Evolutionary conservation across 768 basidiomycete species (phyloP), one percentile per base, ranked within the genome.

Genomic region (Boletus barrowsii): DNA sequence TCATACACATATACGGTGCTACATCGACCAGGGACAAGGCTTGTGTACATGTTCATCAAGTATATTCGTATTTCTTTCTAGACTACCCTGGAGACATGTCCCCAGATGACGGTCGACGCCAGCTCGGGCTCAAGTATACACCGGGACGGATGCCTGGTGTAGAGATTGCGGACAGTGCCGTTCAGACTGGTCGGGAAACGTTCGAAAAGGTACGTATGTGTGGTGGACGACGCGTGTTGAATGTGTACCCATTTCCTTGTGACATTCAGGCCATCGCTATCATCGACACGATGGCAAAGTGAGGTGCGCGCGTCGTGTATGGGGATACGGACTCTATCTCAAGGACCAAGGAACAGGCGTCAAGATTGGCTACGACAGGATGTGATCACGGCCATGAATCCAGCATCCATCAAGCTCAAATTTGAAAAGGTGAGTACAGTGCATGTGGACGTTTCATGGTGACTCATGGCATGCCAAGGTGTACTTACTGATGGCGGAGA

Each of bases 61-160:
- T 22, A 22, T 22, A 22, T 22, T 3, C 22, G 22, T 22, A 22
- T 3, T 22, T 22, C 3, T 22, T 22, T 22, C n/a, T n/a, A n/a
- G n/a, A n/a, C n/a, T n/a, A 22, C 3, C 22, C 22, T 22, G 22
- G 22, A 22, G 3, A 22, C 22, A 22, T n/a, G n/a, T n/a, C n/a
- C n/a, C n/a, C n/a, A n/a, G n/a, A 3, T 22, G 22, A 22, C 22
- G 22, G 22, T 22, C 22, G 22, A 22, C 83, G 97, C 3, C 96
- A 98, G 65, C 81, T 97, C 3, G 84, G 92, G 53, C 78, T 99
- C 45, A 98, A 99, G 0, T 98, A 99, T 63, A 99, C 67, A 98
- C 96, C 95, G 15, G 97, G 97, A 3, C 79, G 97, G 45, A 98
- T 99, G 97, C 97, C 97, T 22, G 93, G 91, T 11, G 95, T 98